A percentile compares a stretch with the other conserved stretches of the same genome.
Evolutionary conservation across 257 asterid genomes (phyloP).

Genomic region (Thymus mandschuricus): DNA sequence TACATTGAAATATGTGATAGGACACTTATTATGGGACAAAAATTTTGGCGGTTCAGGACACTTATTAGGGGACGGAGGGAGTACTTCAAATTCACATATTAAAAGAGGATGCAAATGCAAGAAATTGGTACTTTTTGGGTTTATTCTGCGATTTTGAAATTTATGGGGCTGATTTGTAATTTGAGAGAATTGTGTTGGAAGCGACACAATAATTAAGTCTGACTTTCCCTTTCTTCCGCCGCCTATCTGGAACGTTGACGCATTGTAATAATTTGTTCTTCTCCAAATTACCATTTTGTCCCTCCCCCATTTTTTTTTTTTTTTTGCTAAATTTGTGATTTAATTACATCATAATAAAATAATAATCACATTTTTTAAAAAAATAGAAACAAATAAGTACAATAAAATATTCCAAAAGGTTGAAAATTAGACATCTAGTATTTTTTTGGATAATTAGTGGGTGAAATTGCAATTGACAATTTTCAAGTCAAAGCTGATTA

Average conservation of each 20-base stretch:
- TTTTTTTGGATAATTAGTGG: background rate
- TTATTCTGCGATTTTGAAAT: background rate
- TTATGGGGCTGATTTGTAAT: constrained; percentile 16
- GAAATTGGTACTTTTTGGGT: background rate
- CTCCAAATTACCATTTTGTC: constrained; percentile 32
- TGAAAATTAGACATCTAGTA: no score
- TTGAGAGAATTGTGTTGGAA: constrained; percentile 20
- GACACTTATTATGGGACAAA: no score
- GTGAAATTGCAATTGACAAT: background rate
- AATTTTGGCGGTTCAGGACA: no score
- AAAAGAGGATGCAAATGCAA: background rate
- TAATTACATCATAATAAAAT: background rate
- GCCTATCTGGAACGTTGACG: constrained; percentile 43
- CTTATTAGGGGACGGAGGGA: no score
- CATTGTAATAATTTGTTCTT: background rate
- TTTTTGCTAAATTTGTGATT: background rate
- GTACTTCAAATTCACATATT: background rate
- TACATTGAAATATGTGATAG: no score
- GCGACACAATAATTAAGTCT: constrained; percentile 29
- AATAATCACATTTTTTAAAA: no score
- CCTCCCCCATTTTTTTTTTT: background rate
- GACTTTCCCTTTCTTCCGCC: constrained; percentile 43
- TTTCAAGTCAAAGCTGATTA: background rate
- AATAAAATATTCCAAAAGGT: no score
- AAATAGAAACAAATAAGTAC: no score